A percentile compares a stretch with the other conserved stretches of the same genome.
phyloP scores from a whole-genome alignment of 352 stramenopile genomes.

The Plasmopara muralis region DNA sequence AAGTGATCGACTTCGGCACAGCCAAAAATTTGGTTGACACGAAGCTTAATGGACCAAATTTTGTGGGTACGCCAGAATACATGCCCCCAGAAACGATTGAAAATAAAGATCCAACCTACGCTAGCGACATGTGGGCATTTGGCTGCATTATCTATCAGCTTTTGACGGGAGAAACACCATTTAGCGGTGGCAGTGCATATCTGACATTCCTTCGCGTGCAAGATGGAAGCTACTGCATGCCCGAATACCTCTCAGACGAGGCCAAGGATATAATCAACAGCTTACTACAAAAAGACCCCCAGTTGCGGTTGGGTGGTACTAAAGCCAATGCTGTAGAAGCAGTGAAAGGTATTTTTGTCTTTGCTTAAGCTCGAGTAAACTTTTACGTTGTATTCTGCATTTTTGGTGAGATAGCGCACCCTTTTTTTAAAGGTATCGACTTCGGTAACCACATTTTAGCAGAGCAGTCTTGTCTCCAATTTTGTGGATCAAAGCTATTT shows the following conservation, averaged over 20 bases:
- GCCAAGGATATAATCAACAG: constrained; percentile 58
- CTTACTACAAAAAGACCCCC: constrained; percentile 45
- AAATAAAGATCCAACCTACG: constrained; percentile 57
- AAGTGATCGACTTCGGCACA: constrained; percentile 81
- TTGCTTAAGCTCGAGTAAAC: not conserved
- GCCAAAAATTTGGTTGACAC: constrained; percentile 61
- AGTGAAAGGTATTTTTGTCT: constrained; percentile 48
- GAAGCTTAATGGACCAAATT: constrained; percentile 73
- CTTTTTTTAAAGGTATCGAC: constrained; percentile 65
- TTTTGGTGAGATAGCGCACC: constrained; percentile 34
- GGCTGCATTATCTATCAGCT: constrained; percentile 77
- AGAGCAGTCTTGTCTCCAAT: constrained; percentile 29
- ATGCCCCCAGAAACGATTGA: constrained; percentile 83
- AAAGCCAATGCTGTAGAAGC: constrained; percentile 27
- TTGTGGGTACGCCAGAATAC: constrained; percentile 86
- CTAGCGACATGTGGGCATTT: constrained; percentile 71
- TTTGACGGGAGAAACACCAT: constrained; percentile 72
- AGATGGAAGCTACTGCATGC: constrained; percentile 47
- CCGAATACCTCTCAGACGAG: constrained; percentile 51
- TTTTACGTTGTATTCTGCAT: constrained; percentile 2
- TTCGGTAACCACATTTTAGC: constrained; percentile 55
- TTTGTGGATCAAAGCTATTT: constrained; percentile 39
- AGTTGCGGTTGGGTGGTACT: constrained; percentile 23
- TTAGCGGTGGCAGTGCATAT: constrained; percentile 70
- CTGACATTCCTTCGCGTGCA: constrained; percentile 74